A percentile compares a stretch with the other conserved stretches of the same genome.
These are phyloP conservation scores for Neotropicomus parvogracilis DNA, from an alignment of 1,284 basidiomycete species.

Conservation along the genomic window DNA sequence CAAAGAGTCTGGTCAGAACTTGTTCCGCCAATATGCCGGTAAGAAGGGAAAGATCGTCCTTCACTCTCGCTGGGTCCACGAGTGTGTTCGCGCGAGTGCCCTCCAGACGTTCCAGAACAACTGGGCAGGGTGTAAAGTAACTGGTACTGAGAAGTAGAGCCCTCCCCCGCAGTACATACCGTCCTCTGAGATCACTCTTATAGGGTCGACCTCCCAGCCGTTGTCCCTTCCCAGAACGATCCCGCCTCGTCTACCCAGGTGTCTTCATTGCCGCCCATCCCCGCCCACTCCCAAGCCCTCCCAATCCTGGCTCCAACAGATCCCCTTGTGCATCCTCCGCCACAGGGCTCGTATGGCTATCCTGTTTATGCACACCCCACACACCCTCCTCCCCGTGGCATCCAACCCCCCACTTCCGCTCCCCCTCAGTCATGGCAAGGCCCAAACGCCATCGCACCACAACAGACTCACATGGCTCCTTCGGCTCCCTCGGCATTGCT, in stretches of 20 bases:
- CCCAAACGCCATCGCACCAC: slow-evolving; percentile 55
- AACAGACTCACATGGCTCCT: slow-evolving; percentile 57
- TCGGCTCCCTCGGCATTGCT: slow-evolving; percentile 43
- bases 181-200: slow-evolving; percentile 8
- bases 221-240: slow-evolving; percentile 36
- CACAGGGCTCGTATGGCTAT: slow-evolving; percentile 41
- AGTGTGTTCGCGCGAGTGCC: slow-evolving; percentile 62
- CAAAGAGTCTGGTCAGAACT: slow-evolving; percentile 72
- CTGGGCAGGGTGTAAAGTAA: slow-evolving; percentile 76
- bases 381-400: slow-evolving; percentile 40
- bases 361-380: slow-evolving; percentile 44
- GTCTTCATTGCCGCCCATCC: slow-evolving; percentile 29
- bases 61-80: slow-evolving; percentile 64
- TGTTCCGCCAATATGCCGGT: slow-evolving; percentile 69
- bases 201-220: slow-evolving; percentile 33
- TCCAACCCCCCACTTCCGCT: slow-evolving; percentile 44
- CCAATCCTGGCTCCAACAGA: slow-evolving; percentile 30
- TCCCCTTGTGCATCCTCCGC: slow-evolving; percentile 32
- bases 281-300: slow-evolving; percentile 32
- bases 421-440: slow-evolving; percentile 63
- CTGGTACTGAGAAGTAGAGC: slow-evolving; percentile 64
- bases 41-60: slow-evolving; percentile 78
- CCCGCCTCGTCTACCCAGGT: slow-evolving; percentile 24
- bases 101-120: slow-evolving; percentile 70
- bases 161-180: neutral